Base-by-base conservation (phyloP, 2,329 filamentous ascomycete species). In the Aureobasidium sp. region DNA sequence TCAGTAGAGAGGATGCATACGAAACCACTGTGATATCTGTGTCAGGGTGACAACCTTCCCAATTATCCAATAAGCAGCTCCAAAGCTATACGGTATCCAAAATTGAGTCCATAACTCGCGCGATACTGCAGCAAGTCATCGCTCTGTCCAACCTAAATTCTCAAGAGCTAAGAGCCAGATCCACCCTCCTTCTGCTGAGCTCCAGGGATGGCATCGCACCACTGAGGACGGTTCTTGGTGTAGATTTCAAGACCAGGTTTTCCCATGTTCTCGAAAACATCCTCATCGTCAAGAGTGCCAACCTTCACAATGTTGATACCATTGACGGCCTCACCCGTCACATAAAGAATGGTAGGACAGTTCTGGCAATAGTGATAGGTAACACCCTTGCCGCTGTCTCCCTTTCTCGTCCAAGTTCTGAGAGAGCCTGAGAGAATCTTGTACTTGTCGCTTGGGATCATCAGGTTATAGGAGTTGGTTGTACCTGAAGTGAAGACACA, bases 221-320 rank as follows among this genome's bases (percentile, higher is more conserved):
- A 72, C 4, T 50, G 63, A 17, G 69, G 68, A n/a, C 68, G 65
- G 48, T 71, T 68, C 58, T 67, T 71, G 34, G 65, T 68, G 37
- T 69, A 74, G 23, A 73, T 71, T 63, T 72, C 71, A 34, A 63
- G n/a, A 5, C 44, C 62, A 1, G 70, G 70, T 62, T 58, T 62
- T 15, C 63, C 64, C 23, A 64, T 15, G 44, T 64, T 64, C 15
- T 69, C 60, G 57, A 68, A 61, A 1, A 56, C 66, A 7, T 64
- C 64, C 20, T 64, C 46, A 50, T 72, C 70, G 46, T 73, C 72
- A 20, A 74, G 53, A 10, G 71, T 72, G 4, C 72, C 71, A 12
- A 66, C 66, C 65, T 73, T 73, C 51, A 73, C 62, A 41, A 72
- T 69, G 13, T 63, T 65, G 10, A 71, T 39, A 20, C 67, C 71